Evolutionary conservation across 164 flowering plant species (phyloP), one percentile per base, ranked within the genome.

Genomic region (Tinospora cordifolia): DNA sequence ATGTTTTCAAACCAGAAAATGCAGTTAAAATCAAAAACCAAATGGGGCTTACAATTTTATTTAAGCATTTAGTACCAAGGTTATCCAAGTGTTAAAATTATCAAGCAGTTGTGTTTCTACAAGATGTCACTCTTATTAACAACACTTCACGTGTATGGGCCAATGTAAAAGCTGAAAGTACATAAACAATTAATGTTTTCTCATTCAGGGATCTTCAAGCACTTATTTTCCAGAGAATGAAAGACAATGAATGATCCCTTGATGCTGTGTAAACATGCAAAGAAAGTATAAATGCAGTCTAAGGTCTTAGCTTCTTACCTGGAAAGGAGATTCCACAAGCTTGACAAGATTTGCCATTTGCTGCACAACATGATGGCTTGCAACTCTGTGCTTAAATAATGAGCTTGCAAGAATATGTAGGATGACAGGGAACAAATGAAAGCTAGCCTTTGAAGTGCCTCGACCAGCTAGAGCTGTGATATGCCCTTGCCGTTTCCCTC

Each of bases 361-460:
- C 81, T 82, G 88, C 80, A 91, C 73, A 40, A 95, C 90, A 70
- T 86, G 90, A 65, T 68, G 75, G 75, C 27, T 87, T 30, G 83
- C 83, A 75, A 95, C 84, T 75, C 70, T 85, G 73, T 77, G 81
- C 82, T 86, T 95, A 67, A 95, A 90, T 70, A 84, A 81, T 59
- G 84, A 78, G 79, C 97, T 88, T 54, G 89, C 92, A 65, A 95
- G 88, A 75, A 95, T 93, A 84, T 92, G 88, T 66, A 91, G 92
- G 73, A 95, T 84, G 70, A 90, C 96, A 68, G 93, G 96, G 76
- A 92, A 88, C 74, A 90, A 72, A 75, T 88, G 91, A 72, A 86
- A 46, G 72, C 77, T 91, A 62, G 75, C 84, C 80, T 84, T 92
- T 38, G 86, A 77, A 75, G 88, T 75, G 77, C 81, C 81, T 75